phyloP scores from a whole-genome alignment of 768 basidiomycete genomes.

The Infundibulicybe gibba region DNA sequence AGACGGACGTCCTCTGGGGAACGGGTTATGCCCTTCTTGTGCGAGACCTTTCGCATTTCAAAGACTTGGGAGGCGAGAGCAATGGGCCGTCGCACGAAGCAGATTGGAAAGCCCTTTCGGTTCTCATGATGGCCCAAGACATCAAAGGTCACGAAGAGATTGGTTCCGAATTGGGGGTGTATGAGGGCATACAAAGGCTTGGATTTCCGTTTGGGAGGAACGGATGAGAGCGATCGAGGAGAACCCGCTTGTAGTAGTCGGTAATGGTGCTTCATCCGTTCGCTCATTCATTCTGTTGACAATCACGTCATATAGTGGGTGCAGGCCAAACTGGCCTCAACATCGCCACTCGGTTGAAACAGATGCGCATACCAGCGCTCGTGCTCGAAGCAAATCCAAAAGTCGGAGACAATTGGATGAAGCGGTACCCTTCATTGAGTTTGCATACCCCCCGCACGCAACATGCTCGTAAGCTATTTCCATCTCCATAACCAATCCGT shows the following conservation, averaged over 20 bases:
- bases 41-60: slow-evolving; percentile 6
- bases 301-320: slow-evolving; percentile 26
- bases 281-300: not conserved
- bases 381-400: slow-evolving; percentile 29
- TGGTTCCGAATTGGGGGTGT: slow-evolving; percentile 24
- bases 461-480: slow-evolving; percentile 7
- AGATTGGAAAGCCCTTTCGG: slow-evolving; percentile 30
- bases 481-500: too few species aligned
- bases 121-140: slow-evolving; percentile 26
- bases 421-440: slow-evolving; percentile 36
- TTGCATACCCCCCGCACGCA: slow-evolving; percentile 34
- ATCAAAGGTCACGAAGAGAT: slow-evolving; percentile 31
- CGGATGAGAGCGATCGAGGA: slow-evolving; percentile 31
- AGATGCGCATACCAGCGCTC: slow-evolving; percentile 33
- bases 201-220: slow-evolving; percentile 27
- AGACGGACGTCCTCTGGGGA: slow-evolving; percentile 24
- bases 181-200: slow-evolving; percentile 31
- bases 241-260: slow-evolving; percentile 34
- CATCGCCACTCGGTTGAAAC: slow-evolving; percentile 37
- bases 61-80: too few species aligned
- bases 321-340: slow-evolving; percentile 40
- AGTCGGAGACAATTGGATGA: slow-evolving; percentile 40
- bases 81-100: not conserved
- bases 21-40: slow-evolving; percentile 31
- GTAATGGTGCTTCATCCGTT: slow-evolving; percentile 17